phyloP scores from a whole-genome alignment of 140 eudicot species.

The Erigeron philadelphicus region DNA sequence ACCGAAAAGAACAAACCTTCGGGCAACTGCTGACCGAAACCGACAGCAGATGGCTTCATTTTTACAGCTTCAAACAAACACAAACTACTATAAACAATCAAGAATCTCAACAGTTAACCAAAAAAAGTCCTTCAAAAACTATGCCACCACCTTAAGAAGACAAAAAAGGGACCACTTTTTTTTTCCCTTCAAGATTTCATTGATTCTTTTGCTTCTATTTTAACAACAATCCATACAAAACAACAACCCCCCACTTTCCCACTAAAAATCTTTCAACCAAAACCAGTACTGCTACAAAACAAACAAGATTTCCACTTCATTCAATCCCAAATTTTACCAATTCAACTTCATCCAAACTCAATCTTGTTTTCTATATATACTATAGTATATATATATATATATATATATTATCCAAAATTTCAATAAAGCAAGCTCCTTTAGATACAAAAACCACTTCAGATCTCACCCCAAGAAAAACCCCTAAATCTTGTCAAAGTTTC shows the following conservation, averaged over 20 bases:
- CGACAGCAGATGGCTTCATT: conserved; percentile 49
- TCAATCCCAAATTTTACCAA: conserved; percentile 27
- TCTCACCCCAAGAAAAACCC: conserved; percentile 27
- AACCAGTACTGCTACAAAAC: conserved; percentile 46
- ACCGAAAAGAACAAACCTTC: conserved; percentile 36
- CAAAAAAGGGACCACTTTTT: conserved; percentile 36
- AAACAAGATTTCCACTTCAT: conserved; percentile 49
- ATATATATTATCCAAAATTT: conserved; percentile 13
- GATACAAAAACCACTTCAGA: conserved; percentile 26
- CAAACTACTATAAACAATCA: conserved; percentile 29
- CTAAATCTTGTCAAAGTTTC: conserved; percentile 20
- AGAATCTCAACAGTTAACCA: conserved; percentile 33
- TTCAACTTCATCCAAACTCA: conserved; percentile 22
- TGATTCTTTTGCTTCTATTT: conserved; percentile 27
- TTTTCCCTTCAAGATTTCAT: conserved; percentile 19
- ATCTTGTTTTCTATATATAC: not conserved
- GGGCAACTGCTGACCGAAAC: conserved; percentile 50
- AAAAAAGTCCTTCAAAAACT: conserved; percentile 24
- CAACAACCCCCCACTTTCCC: conserved; percentile 25
- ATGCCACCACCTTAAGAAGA: conserved; percentile 10
- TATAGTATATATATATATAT: conserved; percentile 10
- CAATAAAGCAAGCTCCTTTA: conserved; percentile 13
- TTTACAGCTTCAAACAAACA: conserved; percentile 27
- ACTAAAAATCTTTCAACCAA: conserved; percentile 39
- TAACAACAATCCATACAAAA: conserved; percentile 32